A percentile compares a stretch with the other conserved stretches of the same genome.
Conservation (phyloP, 2,329 filamentous ascomycete genomes). For the Pseudogymnoascus sp. region DNA sequence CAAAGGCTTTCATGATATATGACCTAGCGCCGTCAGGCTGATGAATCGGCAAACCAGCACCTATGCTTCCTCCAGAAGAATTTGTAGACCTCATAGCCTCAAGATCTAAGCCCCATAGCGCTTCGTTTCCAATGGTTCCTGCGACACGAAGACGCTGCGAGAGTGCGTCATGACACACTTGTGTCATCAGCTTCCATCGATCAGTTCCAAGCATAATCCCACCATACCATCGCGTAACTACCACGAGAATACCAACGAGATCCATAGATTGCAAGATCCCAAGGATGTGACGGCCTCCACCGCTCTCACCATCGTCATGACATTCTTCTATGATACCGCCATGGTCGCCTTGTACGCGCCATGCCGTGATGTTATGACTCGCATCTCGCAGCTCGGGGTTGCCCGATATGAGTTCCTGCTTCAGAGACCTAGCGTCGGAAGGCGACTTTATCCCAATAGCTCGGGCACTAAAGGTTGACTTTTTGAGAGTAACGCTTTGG, state of each 20-base stretch:
- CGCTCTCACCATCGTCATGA: conserved; percentile 54
- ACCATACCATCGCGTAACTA: conserved; percentile 57
- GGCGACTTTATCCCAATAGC: conserved; percentile 37
- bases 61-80: conserved; percentile 28
- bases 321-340: conserved; percentile 23
- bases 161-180: conserved; percentile 48
- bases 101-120: conserved; percentile 55
- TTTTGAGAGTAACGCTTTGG: conserved; percentile 43
- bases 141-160: conserved; percentile 43
- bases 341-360: conserved; percentile 21
- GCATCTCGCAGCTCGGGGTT: conserved; percentile 48
- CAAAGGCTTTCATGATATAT: conserved; percentile 56
- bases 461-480: conserved; percentile 53
- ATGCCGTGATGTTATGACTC: conserved; percentile 44
- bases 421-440: conserved; percentile 36
- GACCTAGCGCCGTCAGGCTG: conserved; percentile 61
- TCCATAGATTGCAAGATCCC: conserved; percentile 46
- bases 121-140: conserved; percentile 42
- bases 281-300: conserved; percentile 51
- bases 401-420: conserved; percentile 43
- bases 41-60: conserved; percentile 62
- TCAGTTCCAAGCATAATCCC: conserved; percentile 56
- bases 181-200: conserved; percentile 56
- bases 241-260: conserved; percentile 47
- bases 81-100: conserved; percentile 37